A percentile compares a stretch with the other conserved stretches of the same genome.
phyloP scores from a whole-genome alignment of 345 rosid genomes.

The Salix viminalis region DNA sequence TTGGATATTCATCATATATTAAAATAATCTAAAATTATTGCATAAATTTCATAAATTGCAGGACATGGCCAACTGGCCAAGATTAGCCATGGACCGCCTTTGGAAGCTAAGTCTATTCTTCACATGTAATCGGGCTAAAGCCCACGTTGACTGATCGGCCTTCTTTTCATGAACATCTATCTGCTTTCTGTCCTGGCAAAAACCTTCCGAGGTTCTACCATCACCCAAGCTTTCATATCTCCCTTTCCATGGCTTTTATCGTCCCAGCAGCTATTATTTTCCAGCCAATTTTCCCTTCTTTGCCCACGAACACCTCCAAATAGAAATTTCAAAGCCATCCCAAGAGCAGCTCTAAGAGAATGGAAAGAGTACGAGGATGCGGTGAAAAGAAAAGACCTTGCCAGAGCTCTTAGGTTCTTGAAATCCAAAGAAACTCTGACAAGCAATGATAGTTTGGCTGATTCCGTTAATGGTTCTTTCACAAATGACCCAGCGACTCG shows the following conservation, averaged over 20 bases:
- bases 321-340: constrained; percentile 9
- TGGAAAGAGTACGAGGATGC: constrained; percentile 93
- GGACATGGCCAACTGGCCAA: not conserved
- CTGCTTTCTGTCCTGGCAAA: not conserved
- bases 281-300: constrained; percentile 3
- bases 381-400: constrained; percentile 75
- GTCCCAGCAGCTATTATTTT: not conserved
- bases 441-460: constrained; percentile 12
- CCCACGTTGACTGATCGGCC: not conserved
- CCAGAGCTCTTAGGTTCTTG: constrained; percentile 72
- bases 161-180: not conserved
- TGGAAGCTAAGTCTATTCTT: no score
- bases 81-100: not conserved
- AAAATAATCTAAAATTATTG: no score
- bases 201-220: no score
- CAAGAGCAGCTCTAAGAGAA: constrained; percentile 49
- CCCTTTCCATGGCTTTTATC: no score
- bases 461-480: constrained; percentile 11
- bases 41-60: not conserved
- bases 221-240: no score
- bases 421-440: constrained; percentile 39
- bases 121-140: not conserved
- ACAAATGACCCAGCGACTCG: constrained; percentile 13
- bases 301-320: constrained; percentile 8
- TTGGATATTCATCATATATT: no score